These are phyloP conservation scores for Microdochium bolleyi DNA, from an alignment of 2,329 filamentous ascomycete species.

Conservation along the genomic window DNA sequence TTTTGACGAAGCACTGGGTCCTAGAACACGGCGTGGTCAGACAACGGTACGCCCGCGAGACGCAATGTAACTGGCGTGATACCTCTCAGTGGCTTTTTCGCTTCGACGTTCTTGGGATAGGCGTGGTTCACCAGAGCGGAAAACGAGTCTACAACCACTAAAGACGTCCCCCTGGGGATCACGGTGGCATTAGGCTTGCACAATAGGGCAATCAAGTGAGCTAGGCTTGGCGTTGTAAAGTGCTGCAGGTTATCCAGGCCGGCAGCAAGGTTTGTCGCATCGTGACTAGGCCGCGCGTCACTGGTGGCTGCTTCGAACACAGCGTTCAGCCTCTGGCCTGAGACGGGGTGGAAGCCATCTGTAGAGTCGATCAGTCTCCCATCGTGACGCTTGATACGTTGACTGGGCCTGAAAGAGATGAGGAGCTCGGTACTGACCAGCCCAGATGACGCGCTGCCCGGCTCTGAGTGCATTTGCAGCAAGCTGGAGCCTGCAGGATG, in stretches of 20 bases:
- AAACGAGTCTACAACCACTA: conserved; percentile 72
- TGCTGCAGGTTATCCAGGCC: conserved; percentile 31
- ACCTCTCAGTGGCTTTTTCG: conserved; percentile 32
- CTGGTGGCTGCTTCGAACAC: conserved; percentile 10
- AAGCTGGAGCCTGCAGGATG: conserved; percentile 63
- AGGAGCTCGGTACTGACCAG: conserved; percentile 50
- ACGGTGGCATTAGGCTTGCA: conserved; percentile 56
- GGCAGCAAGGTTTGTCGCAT: conserved; percentile 2
- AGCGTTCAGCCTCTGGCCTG: conserved; percentile 24
- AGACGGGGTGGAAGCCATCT: conserved; percentile 38
- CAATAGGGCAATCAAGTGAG: conserved; percentile 68
- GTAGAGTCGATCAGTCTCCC: neutral
- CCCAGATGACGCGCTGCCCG: conserved; percentile 66
- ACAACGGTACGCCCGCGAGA: neutral
- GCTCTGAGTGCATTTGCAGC: conserved; percentile 53
- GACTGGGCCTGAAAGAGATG: neutral
- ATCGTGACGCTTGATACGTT: no score
- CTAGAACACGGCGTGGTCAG: conserved; percentile 11
- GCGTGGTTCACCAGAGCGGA: conserved; percentile 70
- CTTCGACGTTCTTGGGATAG: conserved; percentile 47
- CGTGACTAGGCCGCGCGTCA: conserved; percentile 2
- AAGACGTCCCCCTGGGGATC: conserved; percentile 51
- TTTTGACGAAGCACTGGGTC: conserved; percentile 28
- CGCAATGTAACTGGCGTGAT: conserved; percentile 3
- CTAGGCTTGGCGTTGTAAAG: conserved; percentile 50